Evolutionary conservation across 148 eudicot species (phyloP).

Genomic region (Chenopodium suecicum): DNA sequence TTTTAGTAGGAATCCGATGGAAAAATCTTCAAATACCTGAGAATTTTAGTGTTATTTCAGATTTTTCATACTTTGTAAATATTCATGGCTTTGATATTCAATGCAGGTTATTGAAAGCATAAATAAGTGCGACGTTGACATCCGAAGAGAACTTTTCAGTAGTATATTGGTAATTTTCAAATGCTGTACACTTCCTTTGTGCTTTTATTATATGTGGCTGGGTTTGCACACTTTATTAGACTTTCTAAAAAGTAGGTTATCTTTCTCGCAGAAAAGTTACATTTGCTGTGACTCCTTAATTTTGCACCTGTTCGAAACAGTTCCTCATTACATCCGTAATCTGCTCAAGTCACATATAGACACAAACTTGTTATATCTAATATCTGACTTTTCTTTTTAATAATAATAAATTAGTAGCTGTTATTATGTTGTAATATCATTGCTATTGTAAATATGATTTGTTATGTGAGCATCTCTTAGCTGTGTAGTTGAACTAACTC

Average conservation of each 20-base stretch:
- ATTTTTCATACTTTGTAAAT: constrained; percentile 2
- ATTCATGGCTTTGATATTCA: constrained; percentile 12
- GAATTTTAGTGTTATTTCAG: neutral
- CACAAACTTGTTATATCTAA: neutral
- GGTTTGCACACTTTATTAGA: neutral
- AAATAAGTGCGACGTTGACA: constrained; percentile 91
- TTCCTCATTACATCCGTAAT: neutral
- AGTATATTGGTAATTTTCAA: constrained; percentile 75
- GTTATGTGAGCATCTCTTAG: neutral
- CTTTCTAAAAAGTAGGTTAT: neutral
- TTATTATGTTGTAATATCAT: neutral
- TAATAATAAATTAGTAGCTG: neutral
- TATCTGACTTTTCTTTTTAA: neutral
- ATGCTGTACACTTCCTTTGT: neutral
- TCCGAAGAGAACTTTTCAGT: constrained; percentile 88
- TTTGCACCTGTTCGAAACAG: neutral
- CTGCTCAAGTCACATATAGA: neutral
- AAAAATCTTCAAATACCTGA: neutral
- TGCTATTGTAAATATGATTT: neutral
- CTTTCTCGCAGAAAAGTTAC: neutral
- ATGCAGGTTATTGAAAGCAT: constrained; percentile 92
- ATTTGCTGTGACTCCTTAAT: neutral
- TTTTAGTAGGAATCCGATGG: neutral
- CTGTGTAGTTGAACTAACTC: neutral
- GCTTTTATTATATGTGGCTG: neutral